Evolutionary conservation across 2,329 filamentous ascomycete genomes (phyloP).

Genomic region (Bimuria novae-zelandiae): DNA sequence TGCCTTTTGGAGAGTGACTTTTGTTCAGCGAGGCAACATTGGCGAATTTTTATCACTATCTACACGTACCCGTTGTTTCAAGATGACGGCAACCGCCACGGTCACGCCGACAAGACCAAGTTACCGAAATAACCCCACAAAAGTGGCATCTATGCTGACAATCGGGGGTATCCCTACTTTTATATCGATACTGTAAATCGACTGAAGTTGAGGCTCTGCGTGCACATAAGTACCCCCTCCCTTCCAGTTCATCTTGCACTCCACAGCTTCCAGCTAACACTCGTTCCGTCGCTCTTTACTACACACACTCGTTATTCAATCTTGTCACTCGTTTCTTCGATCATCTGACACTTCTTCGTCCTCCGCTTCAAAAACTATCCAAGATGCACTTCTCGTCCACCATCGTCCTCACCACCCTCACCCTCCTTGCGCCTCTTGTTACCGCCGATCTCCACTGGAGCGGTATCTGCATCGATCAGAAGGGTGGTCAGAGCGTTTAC

Average conservation of each 20-base stretch:
- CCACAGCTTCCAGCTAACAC: not conserved
- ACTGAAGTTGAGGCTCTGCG: too few species aligned
- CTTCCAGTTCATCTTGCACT: too few species aligned
- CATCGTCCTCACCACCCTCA: slow-evolving; percentile 16
- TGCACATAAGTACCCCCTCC: not conserved
- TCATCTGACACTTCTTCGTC: not conserved
- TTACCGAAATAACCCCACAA: slow-evolving; percentile 1
- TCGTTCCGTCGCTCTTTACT: too few species aligned
- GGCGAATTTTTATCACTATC: too few species aligned
- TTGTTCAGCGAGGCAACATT: not conserved
- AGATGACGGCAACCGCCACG: slow-evolving; percentile 3
- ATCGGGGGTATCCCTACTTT: not conserved
- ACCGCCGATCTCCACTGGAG: slow-evolving; percentile 25
- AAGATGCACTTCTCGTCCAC: slow-evolving; percentile 27
- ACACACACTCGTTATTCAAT: slow-evolving; percentile 6
- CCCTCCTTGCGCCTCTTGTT: slow-evolving; percentile 19
- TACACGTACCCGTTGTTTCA: too few species aligned
- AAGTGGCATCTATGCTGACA: not conserved
- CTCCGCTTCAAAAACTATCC: not conserved
- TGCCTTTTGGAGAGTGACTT: not conserved
- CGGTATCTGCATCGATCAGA: slow-evolving; percentile 25
- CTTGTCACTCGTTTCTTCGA: not conserved
- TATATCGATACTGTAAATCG: too few species aligned
- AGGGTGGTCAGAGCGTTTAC: slow-evolving; percentile 26
- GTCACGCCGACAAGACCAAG: not conserved